Conservation (phyloP, 2,329 filamentous ascomycete genomes). For the Ustulina deusta region DNA sequence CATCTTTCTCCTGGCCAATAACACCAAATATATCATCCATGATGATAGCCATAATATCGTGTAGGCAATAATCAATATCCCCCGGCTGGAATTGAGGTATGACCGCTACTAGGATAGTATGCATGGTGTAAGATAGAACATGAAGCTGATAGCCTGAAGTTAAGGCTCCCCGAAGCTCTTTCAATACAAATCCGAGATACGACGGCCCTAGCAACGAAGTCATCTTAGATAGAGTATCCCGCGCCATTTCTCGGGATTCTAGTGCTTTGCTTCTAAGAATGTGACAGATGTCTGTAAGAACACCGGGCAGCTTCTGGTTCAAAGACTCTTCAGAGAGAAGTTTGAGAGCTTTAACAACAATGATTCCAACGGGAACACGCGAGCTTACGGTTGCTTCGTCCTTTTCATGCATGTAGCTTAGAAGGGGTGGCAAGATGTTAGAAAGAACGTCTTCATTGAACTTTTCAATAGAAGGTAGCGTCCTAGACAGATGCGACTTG, state of each 20-base stretch:
- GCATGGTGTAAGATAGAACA: constrained; percentile 93
- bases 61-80: constrained; percentile 88
- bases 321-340: constrained; percentile 81
- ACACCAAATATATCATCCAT: constrained; percentile 98
- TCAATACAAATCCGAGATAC: constrained; percentile 93
- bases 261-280: constrained; percentile 90
- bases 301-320: constrained; percentile 78
- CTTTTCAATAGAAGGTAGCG: constrained; percentile 75
- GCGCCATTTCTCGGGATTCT: constrained; percentile 89
- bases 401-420: constrained; percentile 91
- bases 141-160: constrained; percentile 92
- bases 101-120: constrained; percentile 84
- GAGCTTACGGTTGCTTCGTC: constrained; percentile 94
- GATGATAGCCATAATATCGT: constrained; percentile 81
- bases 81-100: constrained; percentile 81
- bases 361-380: constrained; percentile 88
- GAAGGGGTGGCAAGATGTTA: constrained; percentile 81
- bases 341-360: constrained; percentile 87
- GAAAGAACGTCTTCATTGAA: constrained; percentile 78
- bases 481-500: constrained; percentile 66
- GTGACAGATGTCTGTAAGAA: constrained; percentile 92
- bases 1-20: constrained; percentile 95
- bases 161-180: constrained; percentile 85
- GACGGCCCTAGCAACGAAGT: constrained; percentile 81
- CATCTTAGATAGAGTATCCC: constrained; percentile 88